Conservation (phyloP, 306 rosid genomes). For the Dalbergia cochinchinensis region DNA sequence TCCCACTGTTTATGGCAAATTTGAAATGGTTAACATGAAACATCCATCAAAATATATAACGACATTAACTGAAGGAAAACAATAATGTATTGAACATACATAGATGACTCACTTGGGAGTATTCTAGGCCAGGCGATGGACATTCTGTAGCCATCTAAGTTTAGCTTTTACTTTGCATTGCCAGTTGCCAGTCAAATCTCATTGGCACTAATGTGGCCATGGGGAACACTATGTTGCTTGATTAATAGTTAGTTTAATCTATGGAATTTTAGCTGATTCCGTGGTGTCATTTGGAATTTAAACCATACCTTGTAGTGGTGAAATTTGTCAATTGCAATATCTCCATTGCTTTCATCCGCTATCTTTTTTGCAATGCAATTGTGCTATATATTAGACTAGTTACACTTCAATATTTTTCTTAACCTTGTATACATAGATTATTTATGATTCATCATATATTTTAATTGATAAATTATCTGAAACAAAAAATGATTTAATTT, state of each 20-base stretch:
- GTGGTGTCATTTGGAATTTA: neutral
- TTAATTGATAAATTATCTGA: no score
- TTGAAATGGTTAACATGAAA: neutral
- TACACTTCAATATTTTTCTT: no score
- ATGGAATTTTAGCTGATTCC: neutral
- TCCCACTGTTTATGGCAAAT: conserved; percentile 46
- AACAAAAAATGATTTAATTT: no score
- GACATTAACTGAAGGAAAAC: neutral
- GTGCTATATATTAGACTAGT: no score
- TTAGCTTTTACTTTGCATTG: neutral
- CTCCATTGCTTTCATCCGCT: conserved; percentile 48
- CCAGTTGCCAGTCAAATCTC: neutral
- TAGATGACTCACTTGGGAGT: conserved; percentile 62
- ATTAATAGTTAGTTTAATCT: neutral
- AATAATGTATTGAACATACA: neutral
- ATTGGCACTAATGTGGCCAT: neutral
- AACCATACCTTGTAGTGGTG: conserved; percentile 51
- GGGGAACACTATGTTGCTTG: neutral
- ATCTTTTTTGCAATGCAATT: conserved; percentile 46
- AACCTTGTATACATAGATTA: no score
- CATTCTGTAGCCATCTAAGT: conserved; percentile 68
- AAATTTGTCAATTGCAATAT: conserved; percentile 47
- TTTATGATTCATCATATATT: no score
- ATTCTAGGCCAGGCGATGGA: conserved; percentile 82
- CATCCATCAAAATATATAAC: neutral